Evolutionary conservation across 164 flowering plant genomes (phyloP), one percentile per base, ranked within the genome.

Genomic region (Platanus orientalis): DNA sequence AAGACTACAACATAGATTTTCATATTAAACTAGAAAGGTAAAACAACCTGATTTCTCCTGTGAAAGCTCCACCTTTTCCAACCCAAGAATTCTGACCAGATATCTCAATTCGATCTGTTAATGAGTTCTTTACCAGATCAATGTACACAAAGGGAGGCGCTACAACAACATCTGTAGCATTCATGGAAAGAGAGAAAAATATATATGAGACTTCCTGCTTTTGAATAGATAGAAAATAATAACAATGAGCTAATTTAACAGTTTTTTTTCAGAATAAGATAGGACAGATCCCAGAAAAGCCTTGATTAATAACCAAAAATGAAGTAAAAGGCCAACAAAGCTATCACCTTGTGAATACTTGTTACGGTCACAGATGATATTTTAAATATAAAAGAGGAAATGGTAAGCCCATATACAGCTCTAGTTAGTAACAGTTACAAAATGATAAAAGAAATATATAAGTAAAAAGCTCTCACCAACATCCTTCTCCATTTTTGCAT

Each of bases 1-100:
- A 36, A 36, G n/a, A n/a, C n/a, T n/a, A 36, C 9, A 36, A 36
- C 9, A 36, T n/a, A 7, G 12, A 14, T 36, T 36, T 14, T 36
- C 12, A 1, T 13, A 48, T 44, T 61, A 2, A 32, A 29, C 29
- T 7, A 54, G 66, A 68, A 21, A 60, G 32, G 55, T n/a, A 60
- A 27, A n/a, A 27, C 28, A 61, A 90, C 98, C 98, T 94, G 84
- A 94, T 94, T 82, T 94, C 97, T 73, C 98, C 98, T 0, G 98
- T 94, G 73, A 87, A 94, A 60, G 97, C 98, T 32, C 98, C 98
- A 61, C 98, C 98, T 71, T 94, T 94, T 53, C 97, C 87, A 63
- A 81, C 76, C 98, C 98, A 94, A 68, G 89, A 89, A 74, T 94
- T 94, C 71, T 94, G 98, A 60, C 88, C 91, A 71, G 97, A 83